Base-by-base conservation (phyloP, 2,329 filamentous ascomycete species). In the Arachnomyces sp. region DNA sequence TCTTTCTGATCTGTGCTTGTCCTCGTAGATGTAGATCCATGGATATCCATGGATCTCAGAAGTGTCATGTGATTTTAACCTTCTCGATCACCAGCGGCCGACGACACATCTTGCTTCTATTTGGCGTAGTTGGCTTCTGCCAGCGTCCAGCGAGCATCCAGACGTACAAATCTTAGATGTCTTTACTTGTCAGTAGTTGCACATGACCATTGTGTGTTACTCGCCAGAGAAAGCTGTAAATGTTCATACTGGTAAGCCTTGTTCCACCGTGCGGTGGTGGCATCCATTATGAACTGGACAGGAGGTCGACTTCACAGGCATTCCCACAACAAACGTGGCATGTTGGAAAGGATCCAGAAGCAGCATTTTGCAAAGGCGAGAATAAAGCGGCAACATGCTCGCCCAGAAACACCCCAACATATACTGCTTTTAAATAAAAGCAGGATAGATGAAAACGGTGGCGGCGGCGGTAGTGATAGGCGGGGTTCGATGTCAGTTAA, bases 271-370 rank as follows among this genome's bases (percentile, higher is more conserved):
- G n/a, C 17, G 18, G n/a, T n/a, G n/a, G n/a, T n/a, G n/a, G n/a
- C 9, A 25, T 25, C 32, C 11, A 31, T 12, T n/a, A 69, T 69
- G 66, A 68, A 68, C 40, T 68, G 66, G 66, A 67, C 61, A 16
- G 65, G 65, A 40, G 65, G 66, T 25, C 60, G 59, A 39, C 52
- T 69, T 16, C 58, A 59, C 36, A 63, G 65, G 29, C 59, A 66
- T 48, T 62, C 62, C 9, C 56, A 53, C 38, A 52, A 51, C 41
- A 59, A 50, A 29, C 44, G 53, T 31, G 51, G 53, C 31, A 47
- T 46, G 4, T 34, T 51, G 5, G 48, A 50, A 39, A 56, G 52
- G 34, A 42, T 43, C 25, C 56, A 60, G 49, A 62, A 51, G 41
- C 54, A 59, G 31, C 55, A 55, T 29, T 63, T 65, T 43, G 57